Base-by-base conservation (phyloP, 106 monocot species). In the Gastrodia elata region DNA sequence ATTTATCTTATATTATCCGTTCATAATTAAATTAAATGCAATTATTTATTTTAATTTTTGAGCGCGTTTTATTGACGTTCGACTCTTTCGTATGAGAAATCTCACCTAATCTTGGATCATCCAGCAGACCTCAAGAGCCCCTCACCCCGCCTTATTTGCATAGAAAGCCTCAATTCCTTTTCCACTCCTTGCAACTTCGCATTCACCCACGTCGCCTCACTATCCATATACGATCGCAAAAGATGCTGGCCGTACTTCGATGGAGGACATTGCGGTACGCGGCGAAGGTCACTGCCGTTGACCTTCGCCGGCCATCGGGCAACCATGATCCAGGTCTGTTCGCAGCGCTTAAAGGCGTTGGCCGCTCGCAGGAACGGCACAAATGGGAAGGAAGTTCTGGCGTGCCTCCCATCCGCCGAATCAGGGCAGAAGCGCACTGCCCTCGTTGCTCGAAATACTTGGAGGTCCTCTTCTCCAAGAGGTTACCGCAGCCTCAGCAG, bases 401-500 rank as follows among this genome's bases (percentile, higher is more conserved):
- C 38, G 78, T 59, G 71, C 32, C 33, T 36, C 75, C 77, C 37
- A 76, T 75, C 41, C 73, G 91, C 15, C 71, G 83, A 74, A 77
- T 83, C 52, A 59, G 83, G 14, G 83, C 78, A 18, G 89, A 87
- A 68, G 85, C 81, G 10, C 82, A 82, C 26, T 93, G 93, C 70
- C 93, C 93, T 5, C 82, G 93, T 13, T 93, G 93, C 55, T 80
- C 85, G 7, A 76, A 73, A 43, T 52, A 46, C 68, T 84, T 93
- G 87, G 84, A 84, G 39, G 34, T 92, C 67, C 84, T 84, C 26
- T 86, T 83, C 81, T 79, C 82, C 65, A 73, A 80, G 26, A 75
- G 82, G 8, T 58, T 26, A 30, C 72, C 77, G 44, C 39, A 36
- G 30, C 6, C 73, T 6, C 30, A 28, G 75, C 30, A 28, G 75